Evolutionary conservation across 176 grass and related monocot species (phyloP).

Genomic region (Poa annua): DNA sequence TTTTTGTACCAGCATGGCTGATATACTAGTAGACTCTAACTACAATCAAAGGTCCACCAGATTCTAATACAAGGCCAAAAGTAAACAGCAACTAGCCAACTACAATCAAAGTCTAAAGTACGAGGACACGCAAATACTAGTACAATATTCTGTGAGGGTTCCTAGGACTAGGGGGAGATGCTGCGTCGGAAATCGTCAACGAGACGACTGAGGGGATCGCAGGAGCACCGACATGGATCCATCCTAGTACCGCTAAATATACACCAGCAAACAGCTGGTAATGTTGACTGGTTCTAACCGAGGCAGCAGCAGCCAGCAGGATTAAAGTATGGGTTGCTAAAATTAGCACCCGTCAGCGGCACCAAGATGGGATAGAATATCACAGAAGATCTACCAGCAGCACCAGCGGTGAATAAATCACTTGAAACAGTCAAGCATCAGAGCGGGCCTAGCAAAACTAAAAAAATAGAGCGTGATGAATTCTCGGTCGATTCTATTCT

Average conservation of each 20-base stretch:
- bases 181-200: slow-evolving; percentile 11
- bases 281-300: slow-evolving; percentile 21
- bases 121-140: too few species aligned
- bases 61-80: background rate
- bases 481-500: too few species aligned
- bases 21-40: background rate
- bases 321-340: background rate
- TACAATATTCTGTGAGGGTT: too few species aligned
- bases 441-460: background rate
- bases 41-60: background rate
- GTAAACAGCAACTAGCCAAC: too few species aligned
- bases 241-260: slow-evolving; percentile 27
- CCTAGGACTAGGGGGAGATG: background rate
- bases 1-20: slow-evolving; percentile 32
- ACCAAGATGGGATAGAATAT: background rate
- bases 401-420: background rate
- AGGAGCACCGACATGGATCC: slow-evolving; percentile 40
- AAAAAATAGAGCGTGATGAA: background rate
- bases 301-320: background rate
- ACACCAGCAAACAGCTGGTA: background rate
- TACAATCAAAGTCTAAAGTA: too few species aligned
- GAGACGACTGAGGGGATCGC: background rate
- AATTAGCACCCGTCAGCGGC: slow-evolving; percentile 14
- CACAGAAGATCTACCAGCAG: slow-evolving; percentile 38
- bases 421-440: background rate